Base-by-base conservation (phyloP, 768 basidiomycete species). In the Baorangia bicolor region DNA sequence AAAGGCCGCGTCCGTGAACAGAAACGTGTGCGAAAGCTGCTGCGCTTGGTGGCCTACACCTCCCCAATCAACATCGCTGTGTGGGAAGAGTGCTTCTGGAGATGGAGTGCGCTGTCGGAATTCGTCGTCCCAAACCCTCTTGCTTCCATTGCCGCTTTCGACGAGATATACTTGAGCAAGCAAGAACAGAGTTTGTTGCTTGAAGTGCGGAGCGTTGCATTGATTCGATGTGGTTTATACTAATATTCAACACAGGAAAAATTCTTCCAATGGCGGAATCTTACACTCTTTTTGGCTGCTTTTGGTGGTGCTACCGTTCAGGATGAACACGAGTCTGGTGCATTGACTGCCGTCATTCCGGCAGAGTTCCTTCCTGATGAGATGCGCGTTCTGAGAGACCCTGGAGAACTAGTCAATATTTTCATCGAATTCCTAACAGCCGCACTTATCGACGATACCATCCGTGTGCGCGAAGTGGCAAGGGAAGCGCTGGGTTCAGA, bases 191-290 rank as follows among this genome's bases (percentile, higher is more conserved):
- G 64, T 21, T 59, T 78, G 56, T 65, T 73, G 6, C 59, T 66
- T 8, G 78, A 81, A 65, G 78, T 79, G 56, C 31, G 60, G 25
- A 40, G 27, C 16, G 8, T 51, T 47, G 14, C 31, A 31, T 57
- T 31, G 20, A 39, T 45, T 45, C 3, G 5, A 30, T 20, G 16
- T 44, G 21, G 41, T 13, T 41, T 28, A 18, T 41, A 47, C 56
- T 61, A 27, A 65, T 50, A 27, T 46, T 37, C 33, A 34, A 20
- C 31, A 16, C 50, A 92, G 90, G 90, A 92, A 20, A 79, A 84
- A 60, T 81, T 85, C 39, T 81, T 78, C 35, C 88, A 92, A 61
- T 97, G 94, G 93, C 87, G 90, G 63, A 92, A 94, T 65, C 74
- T 92, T 13, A 86, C 89, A 0, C 73, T 92, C 23, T 91, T 88